Evolutionary conservation across 305 asterid genomes (phyloP), one percentile per base, ranked within the genome.

Genomic region (Ajuga reptans): DNA sequence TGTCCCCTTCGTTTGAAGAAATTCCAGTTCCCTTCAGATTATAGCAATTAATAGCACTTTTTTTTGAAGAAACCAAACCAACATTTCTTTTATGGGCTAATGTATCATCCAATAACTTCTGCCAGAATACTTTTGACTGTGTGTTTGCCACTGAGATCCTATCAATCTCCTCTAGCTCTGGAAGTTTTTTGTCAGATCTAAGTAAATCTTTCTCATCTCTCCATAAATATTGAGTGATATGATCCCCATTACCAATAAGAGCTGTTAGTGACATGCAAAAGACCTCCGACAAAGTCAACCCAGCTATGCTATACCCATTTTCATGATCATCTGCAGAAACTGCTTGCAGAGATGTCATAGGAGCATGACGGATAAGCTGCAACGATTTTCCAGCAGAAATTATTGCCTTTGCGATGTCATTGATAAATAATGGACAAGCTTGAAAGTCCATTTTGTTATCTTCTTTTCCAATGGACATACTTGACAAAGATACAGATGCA

Each of bases 321-420:
- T 77, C 83, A 72, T 58, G 66, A 46, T 72, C 75, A 36, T 75
- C 71, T 11, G 76, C 65, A 72, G 84, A 80, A 67, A 61, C 75
- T 56, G 81, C 72, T 65, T 75, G 73, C 64, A 58, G 63, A 61
- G 95, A 88, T 72, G 69, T 66, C 68, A 76, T 11, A 24, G 92
- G 96, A 84, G 92, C 82, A 86, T 86, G 95, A 14, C 83, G 82
- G 64, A 91, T 86, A 72, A 91, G 88, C 86, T 93, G 97, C 85
- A 93, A 80, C n/a, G 99, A 93, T 80, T 93, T 93, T 72, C 99
- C 99, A 62, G 96, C 90, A 80, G 99, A 93, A 78, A 93, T 85
- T 47, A 91, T 87, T 58, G 87, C 84, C 81, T 78, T 91, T 2
- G 96, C 95, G 79, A 81, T 82, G 75, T 85, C 91, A 74, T 82